Base-by-base conservation (phyloP, 148 eudicot species). In the Camellia lanceoleosa region DNA sequence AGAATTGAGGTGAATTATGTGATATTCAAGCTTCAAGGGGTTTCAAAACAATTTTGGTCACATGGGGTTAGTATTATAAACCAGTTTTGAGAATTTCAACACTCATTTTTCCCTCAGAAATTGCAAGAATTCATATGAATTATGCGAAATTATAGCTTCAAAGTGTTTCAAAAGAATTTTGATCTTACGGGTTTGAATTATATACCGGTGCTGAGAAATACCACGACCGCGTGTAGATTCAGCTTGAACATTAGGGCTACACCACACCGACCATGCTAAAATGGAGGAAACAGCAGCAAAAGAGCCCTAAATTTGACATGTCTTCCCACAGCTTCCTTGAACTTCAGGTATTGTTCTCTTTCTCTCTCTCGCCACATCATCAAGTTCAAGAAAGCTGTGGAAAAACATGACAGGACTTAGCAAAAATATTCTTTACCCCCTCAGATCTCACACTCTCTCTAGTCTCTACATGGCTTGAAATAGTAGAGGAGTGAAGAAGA, bases 381-480 rank as follows among this genome's bases (percentile, higher is more conserved):
- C 83, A 89, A 91, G 93, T 92, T 92, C 95, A 92, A 92, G 95
- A 92, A 92, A 92, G 95, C 92, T 90, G 95, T 90, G 95, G 93
- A 92, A 92, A 89, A 92, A 78, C 87, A 92, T 90, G 92, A 83
- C 89, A 81, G 87, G 90, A 85, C 85, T 86, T 75, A 47, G 9
- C 3, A 52, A 23, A 19, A 51, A 42, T 30, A 30, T 5, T 11
- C 14, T 61, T 64, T n/a, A 38, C 68, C 64, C 18, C 76, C 43
- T 67, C 78, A 74, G 71, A 73, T 66, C 71, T 68, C 75, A 12
- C 60, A 5, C 68, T 47, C 58, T 8, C 38, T 30, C 38, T 30
- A 30, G 38, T 30, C 38, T 30, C 42, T 15, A 1, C 69, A 7
- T 49, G 30, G 12, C 66, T 75, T 60, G 30, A 67, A 75, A 23